Evolutionary conservation across 2,329 filamentous ascomycete species (phyloP), one percentile per base, ranked within the genome.

Genomic region (Monosporascus sp.): DNA sequence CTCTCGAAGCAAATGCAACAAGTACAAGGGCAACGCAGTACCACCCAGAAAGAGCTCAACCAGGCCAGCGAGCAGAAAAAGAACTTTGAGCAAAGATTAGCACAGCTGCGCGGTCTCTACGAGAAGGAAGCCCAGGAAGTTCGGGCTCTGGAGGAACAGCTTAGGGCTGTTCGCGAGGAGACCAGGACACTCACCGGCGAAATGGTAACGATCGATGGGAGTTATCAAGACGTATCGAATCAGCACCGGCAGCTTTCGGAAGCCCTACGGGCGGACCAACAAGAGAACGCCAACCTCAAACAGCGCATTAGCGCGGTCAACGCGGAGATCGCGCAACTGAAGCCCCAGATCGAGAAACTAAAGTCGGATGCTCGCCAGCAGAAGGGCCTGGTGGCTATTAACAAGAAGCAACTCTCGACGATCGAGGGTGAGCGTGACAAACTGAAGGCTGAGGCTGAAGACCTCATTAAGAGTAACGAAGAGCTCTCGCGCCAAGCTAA

Each of bases 341-440:
- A 91, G 70, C 91, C 92, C 34, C 87, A 93, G 61, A 84, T 99
- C 50, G 94, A 99, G 69, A 97, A 97, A 76, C 80, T 96, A 63
- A 91, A 89, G 69, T 90, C 88, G 14, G 91, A 97, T 63, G 91
- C 91, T 26, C 86, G 94, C 43, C 94, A 97, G 70, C 92, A 97
- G 67, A 97, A 96, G 75, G 94, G 94, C 19, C 79, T 97, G 60
- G 93, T 96, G 31, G 92, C 94, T 44, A 99, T 99, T 74, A 97
- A 97, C 75, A 97, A 95, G 79, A 99, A 99, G 76, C 94, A 99
- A 73, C 77, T 97, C 56, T 84, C 87, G 37, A 97, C 92, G 1
- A 90, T 88, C 53, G 94, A 99, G 71, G 83, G 83, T 48, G 93
- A 97, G 69, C 84, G 90, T 34, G 93, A 97, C 56, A 93, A 90